Conservation (phyloP, 108 stramenopile genomes). For the Nannochloropsis oceanica region DNA sequence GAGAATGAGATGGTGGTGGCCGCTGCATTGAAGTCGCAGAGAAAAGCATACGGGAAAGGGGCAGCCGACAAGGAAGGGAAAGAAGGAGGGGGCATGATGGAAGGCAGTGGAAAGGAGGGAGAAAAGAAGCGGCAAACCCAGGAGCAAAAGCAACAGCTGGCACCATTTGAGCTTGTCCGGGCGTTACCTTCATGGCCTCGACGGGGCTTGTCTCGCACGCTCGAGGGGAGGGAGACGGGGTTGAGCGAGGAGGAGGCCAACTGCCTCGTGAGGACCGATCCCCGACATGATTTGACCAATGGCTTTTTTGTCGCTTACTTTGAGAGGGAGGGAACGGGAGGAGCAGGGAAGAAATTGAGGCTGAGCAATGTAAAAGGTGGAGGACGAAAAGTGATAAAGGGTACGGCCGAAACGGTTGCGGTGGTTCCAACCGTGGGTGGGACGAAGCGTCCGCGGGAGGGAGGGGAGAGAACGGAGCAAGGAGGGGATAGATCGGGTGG, state of each 20-base stretch:
- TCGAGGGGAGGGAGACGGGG: constrained; percentile 18
- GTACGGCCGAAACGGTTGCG: too few species aligned
- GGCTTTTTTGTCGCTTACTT: constrained; percentile 94
- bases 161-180: constrained; percentile 49
- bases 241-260: constrained; percentile 49
- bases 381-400: too few species aligned
- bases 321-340: constrained; percentile 35
- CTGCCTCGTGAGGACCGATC: constrained; percentile 69
- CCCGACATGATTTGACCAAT: constrained; percentile 74
- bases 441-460: neutral
- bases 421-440: neutral
- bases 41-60: neutral
- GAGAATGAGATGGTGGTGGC: constrained; percentile 88
- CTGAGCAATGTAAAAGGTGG: neutral
- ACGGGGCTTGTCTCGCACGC: constrained; percentile 33
- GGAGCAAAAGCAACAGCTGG: neutral
- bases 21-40: constrained; percentile 46
- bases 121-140: neutral
- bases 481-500: neutral
- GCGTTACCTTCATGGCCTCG: constrained; percentile 65
- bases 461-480: neutral
- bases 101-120: neutral
- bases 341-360: neutral
- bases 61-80: neutral
- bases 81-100: constrained; percentile 6